Evolutionary conservation across 495 filamentous ascomycete genomes (phyloP), one percentile per base, ranked within the genome.

Genomic region (Talaromyces nanjingensis): DNA sequence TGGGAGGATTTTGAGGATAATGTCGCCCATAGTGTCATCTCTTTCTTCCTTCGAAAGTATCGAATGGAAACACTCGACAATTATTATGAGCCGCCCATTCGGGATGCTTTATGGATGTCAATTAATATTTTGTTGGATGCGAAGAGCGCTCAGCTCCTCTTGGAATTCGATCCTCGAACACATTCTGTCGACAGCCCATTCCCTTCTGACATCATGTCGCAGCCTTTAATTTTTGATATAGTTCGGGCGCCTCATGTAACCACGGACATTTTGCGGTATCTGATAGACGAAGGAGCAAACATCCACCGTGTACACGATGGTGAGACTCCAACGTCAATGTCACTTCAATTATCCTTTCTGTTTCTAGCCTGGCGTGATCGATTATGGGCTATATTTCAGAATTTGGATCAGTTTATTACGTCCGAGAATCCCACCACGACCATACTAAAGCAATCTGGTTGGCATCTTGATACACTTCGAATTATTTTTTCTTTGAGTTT

Each of bases 321-420:
- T 34, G 29, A 59, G n/a, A 59, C 56, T 31, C 12, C 56, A n/a
- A 59, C 56, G 8, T 59, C 56, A 59, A 4, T 29, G 14, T 59
- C 56, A 14, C 27, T 59, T 31, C 33, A 18, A 0, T 59, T 37
- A 6, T 59, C 24, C n/a, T 29, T 8, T 18, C 1, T 34, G 8
- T 59, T 59, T 14, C 18, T 59, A 18, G 27, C 12, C 25, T 37
- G 33, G 33, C 33, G 8, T 37, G 33, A 37, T 37, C 33, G 11
- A 11, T 12, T 37, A 3, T 12, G 11, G 11, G 11, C 8, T 12
- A 37, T 37, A 37, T 37, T 2, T 37, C 33, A 37, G 11, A 18
- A 59, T 14, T 6, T 59, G 6, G 56, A 59, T 18, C 16, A 33
- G 1, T 59, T 59, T 59, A 37, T 59, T 9, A 33, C 12, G 18